Evolutionary conservation across 208 protist genomes (phyloP).

Genomic region (Balamuthia mandrillaris): DNA sequence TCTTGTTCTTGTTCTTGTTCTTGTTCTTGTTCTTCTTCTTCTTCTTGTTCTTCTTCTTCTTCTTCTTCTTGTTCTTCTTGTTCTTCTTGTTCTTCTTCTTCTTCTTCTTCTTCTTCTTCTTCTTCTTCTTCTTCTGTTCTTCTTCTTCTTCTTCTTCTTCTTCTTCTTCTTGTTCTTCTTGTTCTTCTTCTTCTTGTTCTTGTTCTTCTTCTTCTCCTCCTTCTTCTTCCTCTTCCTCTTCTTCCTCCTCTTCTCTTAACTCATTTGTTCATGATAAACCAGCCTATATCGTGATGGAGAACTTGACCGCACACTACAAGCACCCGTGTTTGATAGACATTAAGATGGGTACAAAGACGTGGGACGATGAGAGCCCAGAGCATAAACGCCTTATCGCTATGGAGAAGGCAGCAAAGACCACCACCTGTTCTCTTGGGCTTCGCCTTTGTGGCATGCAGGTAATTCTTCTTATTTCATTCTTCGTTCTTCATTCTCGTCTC

Average conservation of each 20-base stretch:
- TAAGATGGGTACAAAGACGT: neutral
- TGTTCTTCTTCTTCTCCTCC: too few relatives aligned
- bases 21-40: neutral
- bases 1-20: neutral
- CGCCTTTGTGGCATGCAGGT: constrained; percentile 5
- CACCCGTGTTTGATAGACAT: neutral
- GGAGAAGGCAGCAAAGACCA: neutral
- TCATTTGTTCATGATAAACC: neutral
- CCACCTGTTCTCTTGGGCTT: neutral
- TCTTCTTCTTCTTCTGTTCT: neutral
- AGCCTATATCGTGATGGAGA: constrained; percentile 15
- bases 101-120: neutral
- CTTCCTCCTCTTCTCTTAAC: neutral
- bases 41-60: neutral
- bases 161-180: too few relatives aligned
- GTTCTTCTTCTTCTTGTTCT: too few relatives aligned
- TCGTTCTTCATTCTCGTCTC: neutral
- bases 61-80: neutral
- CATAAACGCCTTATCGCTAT: neutral
- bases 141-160: too few relatives aligned
- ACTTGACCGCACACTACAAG: neutral
- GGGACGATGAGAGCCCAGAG: neutral
- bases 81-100: neutral
- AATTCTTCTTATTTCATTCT: neutral
- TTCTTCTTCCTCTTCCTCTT: neutral